A percentile compares a stretch with the other conserved stretches of the same genome.
Conservation (phyloP, 352 stramenopile species). For the Pythium plurisporium region DNA sequence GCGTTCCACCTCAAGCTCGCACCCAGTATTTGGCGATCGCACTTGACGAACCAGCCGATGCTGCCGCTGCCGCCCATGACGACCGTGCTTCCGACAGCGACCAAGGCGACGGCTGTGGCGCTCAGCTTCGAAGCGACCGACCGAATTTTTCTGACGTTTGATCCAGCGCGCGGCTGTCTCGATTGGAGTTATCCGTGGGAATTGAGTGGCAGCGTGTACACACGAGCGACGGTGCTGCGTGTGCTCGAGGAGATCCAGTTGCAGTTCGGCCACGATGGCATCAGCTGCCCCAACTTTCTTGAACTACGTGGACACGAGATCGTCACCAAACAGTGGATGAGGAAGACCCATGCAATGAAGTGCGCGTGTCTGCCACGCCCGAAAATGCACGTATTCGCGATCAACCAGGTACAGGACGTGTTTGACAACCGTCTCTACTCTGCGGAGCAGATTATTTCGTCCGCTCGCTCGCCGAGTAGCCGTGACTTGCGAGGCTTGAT, state of each 20-base stretch:
- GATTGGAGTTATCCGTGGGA: slow-evolving; percentile 89
- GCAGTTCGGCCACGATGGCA: slow-evolving; percentile 27
- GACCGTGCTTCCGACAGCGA: slow-evolving; percentile 10
- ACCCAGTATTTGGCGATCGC: slow-evolving; percentile 68
- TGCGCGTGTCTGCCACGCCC: slow-evolving; percentile 42
- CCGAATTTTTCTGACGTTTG: slow-evolving; percentile 35
- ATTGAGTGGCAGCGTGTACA: slow-evolving; percentile 80
- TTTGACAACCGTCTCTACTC: slow-evolving; percentile 70
- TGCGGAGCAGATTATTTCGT: slow-evolving; percentile 7
- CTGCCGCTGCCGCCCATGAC: slow-evolving; percentile 37
- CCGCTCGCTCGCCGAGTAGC: slow-evolving; percentile 21
- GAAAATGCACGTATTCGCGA: slow-evolving; percentile 73
- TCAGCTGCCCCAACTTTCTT: slow-evolving; percentile 57
- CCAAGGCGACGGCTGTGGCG: slow-evolving; percentile 8
- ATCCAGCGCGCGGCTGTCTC: slow-evolving; percentile 34
- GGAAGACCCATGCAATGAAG: slow-evolving; percentile 25
- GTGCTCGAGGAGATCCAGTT: slow-evolving; percentile 29
- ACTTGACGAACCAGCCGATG: slow-evolving; percentile 52
- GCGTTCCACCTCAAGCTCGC: slow-evolving; percentile 74
- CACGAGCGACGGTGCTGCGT: slow-evolving; percentile 24
- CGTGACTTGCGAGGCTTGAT: slow-evolving; percentile 5
- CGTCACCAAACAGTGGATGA: slow-evolving; percentile 26
- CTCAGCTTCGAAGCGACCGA: slow-evolving; percentile 7
- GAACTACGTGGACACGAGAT: slow-evolving; percentile 56
- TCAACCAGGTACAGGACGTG: slow-evolving; percentile 84